phyloP scores from a whole-genome alignment of 2,329 filamentous ascomycete genomes.

The Mariannaea sp. region DNA sequence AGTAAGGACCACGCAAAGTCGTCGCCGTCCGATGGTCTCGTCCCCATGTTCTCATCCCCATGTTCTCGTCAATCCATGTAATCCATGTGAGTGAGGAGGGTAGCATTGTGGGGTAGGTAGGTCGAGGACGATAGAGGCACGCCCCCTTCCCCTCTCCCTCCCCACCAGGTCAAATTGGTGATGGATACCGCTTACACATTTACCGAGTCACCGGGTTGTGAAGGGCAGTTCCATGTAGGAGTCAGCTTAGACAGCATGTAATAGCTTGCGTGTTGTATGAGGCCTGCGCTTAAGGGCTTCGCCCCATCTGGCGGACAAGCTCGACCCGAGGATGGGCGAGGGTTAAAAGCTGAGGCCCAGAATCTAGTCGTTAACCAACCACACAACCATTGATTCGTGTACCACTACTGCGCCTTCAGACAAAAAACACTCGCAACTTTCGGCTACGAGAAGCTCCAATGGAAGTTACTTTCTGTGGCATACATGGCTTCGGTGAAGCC shows the following conservation, averaged over 20 bases:
- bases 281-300: background rate
- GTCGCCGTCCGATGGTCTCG: background rate
- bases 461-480: conserved; percentile 42
- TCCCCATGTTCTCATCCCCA: conserved; percentile 4
- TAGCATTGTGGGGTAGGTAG: background rate
- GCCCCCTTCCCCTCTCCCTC: background rate
- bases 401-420: background rate
- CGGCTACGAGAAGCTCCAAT: conserved; percentile 20
- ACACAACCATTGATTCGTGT: background rate
- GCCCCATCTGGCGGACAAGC: conserved; percentile 11
- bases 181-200: background rate
- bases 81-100: background rate
- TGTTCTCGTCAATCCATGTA: background rate
- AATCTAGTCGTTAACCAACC: background rate
- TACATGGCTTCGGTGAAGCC: conserved; percentile 46
- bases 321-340: conserved; percentile 5
- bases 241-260: background rate
- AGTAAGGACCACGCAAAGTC: conserved; percentile 1
- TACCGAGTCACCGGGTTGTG: too few relatives aligned
- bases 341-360: background rate
- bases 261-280: background rate
- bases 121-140: conserved; percentile 1
- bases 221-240: background rate
- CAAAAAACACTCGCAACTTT: background rate
- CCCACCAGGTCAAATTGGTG: background rate